Base-by-base conservation (phyloP, 768 basidiomycete genomes). In the Russula foetens region DNA sequence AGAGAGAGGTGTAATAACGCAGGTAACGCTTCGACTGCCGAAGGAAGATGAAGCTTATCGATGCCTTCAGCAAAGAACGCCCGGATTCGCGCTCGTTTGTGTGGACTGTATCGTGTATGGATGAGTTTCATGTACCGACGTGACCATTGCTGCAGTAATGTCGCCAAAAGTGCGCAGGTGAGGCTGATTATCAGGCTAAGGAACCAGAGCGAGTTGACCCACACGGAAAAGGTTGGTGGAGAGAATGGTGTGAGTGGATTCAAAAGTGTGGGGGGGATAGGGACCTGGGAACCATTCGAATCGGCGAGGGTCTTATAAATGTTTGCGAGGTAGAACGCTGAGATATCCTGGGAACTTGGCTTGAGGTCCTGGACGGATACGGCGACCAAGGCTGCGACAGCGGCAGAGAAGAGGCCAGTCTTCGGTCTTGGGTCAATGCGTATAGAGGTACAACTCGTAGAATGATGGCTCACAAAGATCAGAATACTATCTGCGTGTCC, bases 201-300 rank as follows among this genome's bases (percentile, higher is more conserved):
- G 41, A 56, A 62, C 60, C 55, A 62, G 11, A 62, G 54, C 14
- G 41, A 41, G 48, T 62, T 62, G 39, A 62, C 60, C 45, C 60
- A 51, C 11, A 62, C 26, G 39, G 59, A 53, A 9, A 31, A n/a
- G 2, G 0, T 12, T 2, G 58, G 19, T 1, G 58, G 31, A 31
- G 50, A 15, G 24, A 59, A 59, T 4, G 43, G 24, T 0, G 3
- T 7, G 38, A 31, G 12, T 31, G 41, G 57, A 39, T 44, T 11
- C 3, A 11, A 0, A 7, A 58, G 49, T 1, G 21, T 41, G 11
- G 49, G 2, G 7, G 49, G 57, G 7, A 58, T 44, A n/a, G 11
- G 12, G 17, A 58, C 24, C 2, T 8, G 39, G 12, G 49, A n/a
- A 26, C 41, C 43, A 19, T 58, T 58, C 2, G 39, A 23, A 1